Evolutionary conservation across 305 asterid genomes (phyloP).

Genomic region (Coffea humblotiana): DNA sequence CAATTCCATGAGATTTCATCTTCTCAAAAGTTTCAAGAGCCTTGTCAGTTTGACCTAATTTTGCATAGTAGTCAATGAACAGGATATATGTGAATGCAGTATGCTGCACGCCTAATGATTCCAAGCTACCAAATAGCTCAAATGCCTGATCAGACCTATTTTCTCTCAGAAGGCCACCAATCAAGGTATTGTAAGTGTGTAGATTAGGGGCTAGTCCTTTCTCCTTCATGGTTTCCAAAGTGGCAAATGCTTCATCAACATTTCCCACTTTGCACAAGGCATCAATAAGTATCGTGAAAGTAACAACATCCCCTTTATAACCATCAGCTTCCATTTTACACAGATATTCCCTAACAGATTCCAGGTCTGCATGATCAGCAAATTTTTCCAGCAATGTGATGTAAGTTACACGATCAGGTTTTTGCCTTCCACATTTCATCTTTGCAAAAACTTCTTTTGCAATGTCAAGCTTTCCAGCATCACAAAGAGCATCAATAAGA

Average conservation of each 20-base stretch:
- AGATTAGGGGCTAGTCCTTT: slow-evolving; percentile 65
- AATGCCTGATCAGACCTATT: slow-evolving; percentile 65
- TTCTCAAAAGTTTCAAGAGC: slow-evolving; percentile 75
- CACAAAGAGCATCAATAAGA: slow-evolving; percentile 88
- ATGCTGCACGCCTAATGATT: slow-evolving; percentile 48
- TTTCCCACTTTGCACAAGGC: slow-evolving; percentile 80
- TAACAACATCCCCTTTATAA: slow-evolving; percentile 73
- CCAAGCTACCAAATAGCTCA: slow-evolving; percentile 59
- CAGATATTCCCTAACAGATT: slow-evolving; percentile 63
- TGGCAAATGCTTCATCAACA: slow-evolving; percentile 63
- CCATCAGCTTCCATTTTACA: slow-evolving; percentile 79
- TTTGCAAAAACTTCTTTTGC: slow-evolving; percentile 73
- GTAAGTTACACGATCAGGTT: slow-evolving; percentile 90
- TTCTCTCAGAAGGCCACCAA: slow-evolving; percentile 73
- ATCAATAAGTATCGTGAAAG: slow-evolving; percentile 72
- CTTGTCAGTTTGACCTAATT: slow-evolving; percentile 74
- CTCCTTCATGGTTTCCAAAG: slow-evolving; percentile 65
- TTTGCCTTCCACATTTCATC: slow-evolving; percentile 74
- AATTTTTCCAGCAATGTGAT: slow-evolving; percentile 80
- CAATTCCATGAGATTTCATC: slow-evolving; percentile 84
- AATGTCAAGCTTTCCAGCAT: slow-evolving; percentile 70
- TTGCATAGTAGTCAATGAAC: slow-evolving; percentile 85
- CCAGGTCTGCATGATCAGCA: slow-evolving; percentile 72
- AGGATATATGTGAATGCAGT: slow-evolving; percentile 72
- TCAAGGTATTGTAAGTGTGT: slow-evolving; percentile 85